Base-by-base conservation (phyloP, 805 yeast species). In the Myxozyma neotropica region DNA sequence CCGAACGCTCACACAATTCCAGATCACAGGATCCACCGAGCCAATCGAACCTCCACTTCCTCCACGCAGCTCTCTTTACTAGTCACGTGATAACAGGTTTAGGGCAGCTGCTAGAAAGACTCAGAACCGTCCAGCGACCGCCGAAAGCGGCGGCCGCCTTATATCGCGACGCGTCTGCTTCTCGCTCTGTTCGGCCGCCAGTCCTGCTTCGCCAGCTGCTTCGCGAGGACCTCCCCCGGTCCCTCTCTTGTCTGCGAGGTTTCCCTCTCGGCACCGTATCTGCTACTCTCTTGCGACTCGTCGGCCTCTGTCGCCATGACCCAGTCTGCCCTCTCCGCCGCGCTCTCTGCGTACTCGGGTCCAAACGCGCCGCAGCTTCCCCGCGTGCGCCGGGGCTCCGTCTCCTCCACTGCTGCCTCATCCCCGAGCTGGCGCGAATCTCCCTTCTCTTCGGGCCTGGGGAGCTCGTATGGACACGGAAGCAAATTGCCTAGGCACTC, bases 281-380 rank as follows among this genome's bases (percentile, higher is more conserved):
- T 21, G 40, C 40, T 33, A 19, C 21, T 33, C n/a, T 26, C 4
- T 29, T n/a, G n/a, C n/a, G n/a, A n/a, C n/a, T 17, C 21, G 6
- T 17, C 19, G 10, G 13, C 24, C 35, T 48, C 44, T 27, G 38
- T 17, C 57, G 36, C 23, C 38, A 59, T 59, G 64, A 51, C 64
- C 4, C 60, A 59, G 58, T 59, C 64, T 24, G 64, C 64, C 10
- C 49, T 59, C 19, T 59, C 64, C 44, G 64, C 57, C 36, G 64
- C 64, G 40, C 54, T 59, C 27, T 59, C 64, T 17, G 59, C 59
- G 29, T 48, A 26, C 35, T 27, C 43, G 23, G 52, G 45, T 17
- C 49, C 49, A n/a, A 29, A 33, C 29, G 46, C 52, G 50, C 53
- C 53, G 53, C 45, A 57, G 55, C 53, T 46, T 49, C 39, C 49